Base-by-base conservation (phyloP, 1,139 yeast genomes). In the Saccharomyces hybrid region DNA sequence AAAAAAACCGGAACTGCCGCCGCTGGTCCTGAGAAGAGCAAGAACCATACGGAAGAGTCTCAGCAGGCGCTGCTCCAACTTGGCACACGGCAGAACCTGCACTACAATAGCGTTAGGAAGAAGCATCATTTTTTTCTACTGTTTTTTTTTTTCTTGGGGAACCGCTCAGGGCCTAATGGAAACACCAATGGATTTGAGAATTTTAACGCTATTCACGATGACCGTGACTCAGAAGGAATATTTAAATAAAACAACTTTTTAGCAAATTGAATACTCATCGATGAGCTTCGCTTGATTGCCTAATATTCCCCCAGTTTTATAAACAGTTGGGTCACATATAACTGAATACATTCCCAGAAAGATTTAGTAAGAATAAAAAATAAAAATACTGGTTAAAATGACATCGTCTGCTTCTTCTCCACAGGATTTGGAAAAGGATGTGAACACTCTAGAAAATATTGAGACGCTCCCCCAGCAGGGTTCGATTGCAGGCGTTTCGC, bases 381-480 rank as follows among this genome's bases (percentile, higher is more conserved):
- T 20, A 20, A 20, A 20, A 20, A 20, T 20, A 13, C 5, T 5
- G 11, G 14, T 5, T 7, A 7, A 50, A 42, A 50, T 50, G 52
- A 50, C 48, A 27, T 50, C 52, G 7, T 30, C 23, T 38, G 44
- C 52, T 13, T 50, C 52, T 20, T 50, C 52, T 4, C 52, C 31
- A 23, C 31, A 42, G n/a, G 52, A 50, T 26, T 25, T 31, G 8
- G 52, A 50, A 30, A 50, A 50, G 23, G 52, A 31, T 28, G 20
- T 30, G 28, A 30, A 38, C 30, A 44, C 28, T 4, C 30, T 50
- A 3, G 52, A 50, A 14, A 28, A 50, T 20, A 30, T 48, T 13
- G 44, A 42, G 28, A 30, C 48, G 44, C 48, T 50, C 31, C 56
- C 54, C 30, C 47, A 42, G 38, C 30, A 48, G 46, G 50, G 48